Evolutionary conservation across 2,329 filamentous ascomycete species (phyloP).

Genomic region (Trichoderma sp.): DNA sequence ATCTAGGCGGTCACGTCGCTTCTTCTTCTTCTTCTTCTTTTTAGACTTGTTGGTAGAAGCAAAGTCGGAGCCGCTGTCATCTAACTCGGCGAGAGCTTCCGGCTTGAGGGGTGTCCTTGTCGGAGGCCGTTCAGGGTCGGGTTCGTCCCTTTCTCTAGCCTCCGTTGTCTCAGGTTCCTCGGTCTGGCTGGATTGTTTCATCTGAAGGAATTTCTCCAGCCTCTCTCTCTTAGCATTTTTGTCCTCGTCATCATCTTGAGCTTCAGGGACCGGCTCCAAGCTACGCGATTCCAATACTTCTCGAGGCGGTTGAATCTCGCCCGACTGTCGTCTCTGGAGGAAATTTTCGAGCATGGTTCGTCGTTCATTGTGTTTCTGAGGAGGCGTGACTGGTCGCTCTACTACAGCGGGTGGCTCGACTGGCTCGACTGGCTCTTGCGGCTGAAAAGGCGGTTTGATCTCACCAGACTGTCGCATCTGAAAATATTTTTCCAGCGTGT

Average conservation of each 20-base stretch:
- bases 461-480: conserved; percentile 5
- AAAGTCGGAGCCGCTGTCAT: conserved; percentile 2
- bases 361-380: conserved; percentile 3
- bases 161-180: background rate
- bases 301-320: background rate
- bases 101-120: background rate
- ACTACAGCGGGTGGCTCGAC: background rate
- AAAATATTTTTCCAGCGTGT: conserved; percentile 1
- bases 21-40: conserved; percentile 18
- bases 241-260: background rate
- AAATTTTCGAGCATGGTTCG: conserved; percentile 6
- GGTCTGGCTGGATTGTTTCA: background rate
- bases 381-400: background rate
- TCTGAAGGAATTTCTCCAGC: conserved; percentile 9
- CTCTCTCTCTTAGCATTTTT: background rate
- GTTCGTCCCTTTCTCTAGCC: background rate
- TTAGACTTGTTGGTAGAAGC: background rate
- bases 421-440: background rate
- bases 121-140: background rate
- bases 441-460: background rate
- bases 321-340: conserved; percentile 8
- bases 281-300: background rate
- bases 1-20: background rate
- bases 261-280: background rate
- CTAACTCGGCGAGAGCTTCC: background rate